Evolutionary conservation across 1,139 yeast genomes (phyloP).

Genomic region (Taphrina wiesneri): DNA sequence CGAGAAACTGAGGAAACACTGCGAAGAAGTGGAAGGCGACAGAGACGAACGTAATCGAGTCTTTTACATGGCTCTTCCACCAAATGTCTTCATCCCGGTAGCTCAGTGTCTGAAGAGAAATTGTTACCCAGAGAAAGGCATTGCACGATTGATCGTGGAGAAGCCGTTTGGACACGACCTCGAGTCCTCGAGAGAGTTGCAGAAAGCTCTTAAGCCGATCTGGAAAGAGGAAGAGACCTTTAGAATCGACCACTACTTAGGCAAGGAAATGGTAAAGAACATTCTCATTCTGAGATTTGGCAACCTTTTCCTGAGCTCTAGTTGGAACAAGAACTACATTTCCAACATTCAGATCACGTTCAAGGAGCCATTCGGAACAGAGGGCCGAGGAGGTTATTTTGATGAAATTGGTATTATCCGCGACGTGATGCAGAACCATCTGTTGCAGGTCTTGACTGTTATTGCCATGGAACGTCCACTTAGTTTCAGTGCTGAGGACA

Average conservation of each 20-base stretch:
- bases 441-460: conserved; percentile 85
- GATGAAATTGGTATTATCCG: conserved; percentile 93
- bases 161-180: conserved; percentile 97
- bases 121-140: conserved; percentile 67
- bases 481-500: conserved; percentile 83
- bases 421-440: conserved; percentile 97
- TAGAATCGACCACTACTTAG: conserved; percentile 95
- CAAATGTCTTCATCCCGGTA: conserved; percentile 81
- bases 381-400: conserved; percentile 98
- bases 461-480: conserved; percentile 95
- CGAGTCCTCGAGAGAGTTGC: conserved; percentile 72
- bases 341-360: conserved; percentile 81
- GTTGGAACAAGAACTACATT: conserved; percentile 82
- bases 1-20: conserved; percentile 55
- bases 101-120: conserved; percentile 69
- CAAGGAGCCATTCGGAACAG: conserved; percentile 97
- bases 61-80: conserved; percentile 92
- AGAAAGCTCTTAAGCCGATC: conserved; percentile 72
- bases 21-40: conserved; percentile 59
- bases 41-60: conserved; percentile 53
- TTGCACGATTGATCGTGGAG: conserved; percentile 83
- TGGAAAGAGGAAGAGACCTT: conserved; percentile 88
- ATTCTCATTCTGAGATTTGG: conserved; percentile 85
- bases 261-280: conserved; percentile 97
- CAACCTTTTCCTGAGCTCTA: conserved; percentile 76